These are phyloP conservation scores for Stagonosporopsis rhizophila DNA, from an alignment of 2,329 filamentous ascomycete genomes.

Conservation along the genomic window DNA sequence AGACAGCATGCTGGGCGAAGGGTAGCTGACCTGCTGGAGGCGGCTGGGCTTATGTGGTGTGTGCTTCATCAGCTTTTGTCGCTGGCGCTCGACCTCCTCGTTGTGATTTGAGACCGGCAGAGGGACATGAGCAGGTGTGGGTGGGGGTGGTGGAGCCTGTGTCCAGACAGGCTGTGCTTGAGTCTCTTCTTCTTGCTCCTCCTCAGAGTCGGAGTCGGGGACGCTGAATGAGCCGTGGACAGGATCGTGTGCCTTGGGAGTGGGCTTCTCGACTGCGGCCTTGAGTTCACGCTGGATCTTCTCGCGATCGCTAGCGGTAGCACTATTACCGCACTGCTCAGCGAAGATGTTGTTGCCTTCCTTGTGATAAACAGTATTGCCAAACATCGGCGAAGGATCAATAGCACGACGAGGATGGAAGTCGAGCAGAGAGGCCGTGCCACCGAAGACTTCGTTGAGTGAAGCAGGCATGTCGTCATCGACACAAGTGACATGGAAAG, in stretches of 20 bases:
- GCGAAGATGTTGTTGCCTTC: slow-evolving; percentile 41
- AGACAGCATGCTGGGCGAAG: slow-evolving; percentile 40
- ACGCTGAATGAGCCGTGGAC: slow-evolving; percentile 22
- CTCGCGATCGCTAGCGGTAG: slow-evolving; percentile 25
- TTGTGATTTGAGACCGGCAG: slow-evolving; percentile 18
- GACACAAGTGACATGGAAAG: slow-evolving; percentile 11
- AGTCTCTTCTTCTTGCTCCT: slow-evolving; percentile 38
- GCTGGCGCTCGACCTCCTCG: slow-evolving; percentile 39
- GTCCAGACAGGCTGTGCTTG: slow-evolving; percentile 41
- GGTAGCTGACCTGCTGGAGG: slow-evolving; percentile 43
- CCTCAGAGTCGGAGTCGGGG: slow-evolving; percentile 20
- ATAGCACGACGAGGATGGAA: slow-evolving; percentile 40
- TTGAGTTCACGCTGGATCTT: slow-evolving; percentile 17
- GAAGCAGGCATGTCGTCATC: slow-evolving; percentile 29
- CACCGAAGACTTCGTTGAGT: slow-evolving; percentile 31
- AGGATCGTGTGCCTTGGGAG: slow-evolving; percentile 28
- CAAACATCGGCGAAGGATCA: slow-evolving; percentile 45
- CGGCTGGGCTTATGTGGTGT: slow-evolving; percentile 45
- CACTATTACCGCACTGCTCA: slow-evolving; percentile 30
- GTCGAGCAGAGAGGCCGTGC: slow-evolving; percentile 32
- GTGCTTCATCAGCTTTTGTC: slow-evolving; percentile 42
- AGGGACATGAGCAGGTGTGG: slow-evolving; percentile 44
- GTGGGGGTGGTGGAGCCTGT: slow-evolving; percentile 45
- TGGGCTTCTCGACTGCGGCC: slow-evolving; percentile 26
- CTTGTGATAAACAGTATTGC: slow-evolving; percentile 21